These are phyloP conservation scores for Acephala macrosclerotiorum DNA, from an alignment of 2,329 filamentous ascomycete genomes.

Conservation along the genomic window DNA sequence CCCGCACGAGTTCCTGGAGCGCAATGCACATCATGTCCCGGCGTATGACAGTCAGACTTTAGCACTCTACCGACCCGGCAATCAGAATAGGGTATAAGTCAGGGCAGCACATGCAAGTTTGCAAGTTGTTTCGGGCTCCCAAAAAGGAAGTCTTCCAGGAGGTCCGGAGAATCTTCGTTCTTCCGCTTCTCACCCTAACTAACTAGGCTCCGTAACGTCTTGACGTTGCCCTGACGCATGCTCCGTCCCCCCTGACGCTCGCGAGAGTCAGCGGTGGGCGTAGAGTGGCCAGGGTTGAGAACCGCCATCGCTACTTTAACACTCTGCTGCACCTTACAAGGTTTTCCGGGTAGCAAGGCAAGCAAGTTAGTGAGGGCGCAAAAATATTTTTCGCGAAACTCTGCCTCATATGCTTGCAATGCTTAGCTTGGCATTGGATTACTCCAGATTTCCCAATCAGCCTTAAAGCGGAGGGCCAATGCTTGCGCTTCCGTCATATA, in stretches of 20 bases:
- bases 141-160: constrained; percentile 21
- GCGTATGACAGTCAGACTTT: constrained; percentile 33
- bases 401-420: constrained; percentile 34
- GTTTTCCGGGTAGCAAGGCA: constrained; percentile 38
- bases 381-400: constrained; percentile 34
- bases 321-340: constrained; percentile 28
- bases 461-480: constrained; percentile 44
- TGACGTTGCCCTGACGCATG: constrained; percentile 18
- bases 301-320: constrained; percentile 34
- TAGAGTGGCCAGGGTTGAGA: constrained; percentile 27
- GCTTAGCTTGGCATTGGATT: constrained; percentile 36
- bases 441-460: constrained; percentile 46
- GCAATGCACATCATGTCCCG: constrained; percentile 41
- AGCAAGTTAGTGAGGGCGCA: constrained; percentile 34
- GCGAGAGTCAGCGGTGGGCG: constrained; percentile 17
- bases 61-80: constrained; percentile 28
- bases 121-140: constrained; percentile 23
- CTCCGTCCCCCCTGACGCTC: constrained; percentile 3
- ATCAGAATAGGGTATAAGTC: constrained; percentile 13
- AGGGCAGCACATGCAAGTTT: constrained; percentile 17
- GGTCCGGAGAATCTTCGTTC: constrained; percentile 26
- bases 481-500: constrained; percentile 41
- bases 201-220: constrained; percentile 16
- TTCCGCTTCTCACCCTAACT: constrained; percentile 17
- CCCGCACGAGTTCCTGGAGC: constrained; percentile 28